Evolutionary conservation across 139 green algal genomes (phyloP).

Genomic region (Chloropicon primus): DNA sequence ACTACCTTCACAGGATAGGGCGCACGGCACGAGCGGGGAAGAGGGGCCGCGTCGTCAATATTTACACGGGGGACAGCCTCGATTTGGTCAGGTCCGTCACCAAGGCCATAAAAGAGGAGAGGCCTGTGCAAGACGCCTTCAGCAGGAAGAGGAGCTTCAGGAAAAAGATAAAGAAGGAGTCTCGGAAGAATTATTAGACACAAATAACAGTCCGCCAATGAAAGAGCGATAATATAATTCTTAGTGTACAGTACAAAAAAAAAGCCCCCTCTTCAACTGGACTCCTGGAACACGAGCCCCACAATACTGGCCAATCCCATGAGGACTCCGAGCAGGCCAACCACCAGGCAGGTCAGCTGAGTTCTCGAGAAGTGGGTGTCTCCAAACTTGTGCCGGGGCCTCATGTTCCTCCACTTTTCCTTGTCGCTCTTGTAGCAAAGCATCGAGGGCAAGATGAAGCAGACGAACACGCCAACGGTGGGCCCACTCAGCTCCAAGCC

Average conservation of each 20-base stretch:
- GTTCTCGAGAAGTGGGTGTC: not conserved
- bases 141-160: constrained; percentile 80
- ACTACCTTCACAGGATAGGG: constrained; percentile 81
- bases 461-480: not conserved
- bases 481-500: not conserved
- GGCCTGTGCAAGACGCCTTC: constrained; percentile 77
- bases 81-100: constrained; percentile 46
- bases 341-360: not conserved
- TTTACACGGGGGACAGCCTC: constrained; percentile 38
- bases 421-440: not conserved
- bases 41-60: constrained; percentile 61
- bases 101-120: constrained; percentile 31
- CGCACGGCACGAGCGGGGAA: constrained; percentile 44
- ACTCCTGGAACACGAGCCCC: not conserved
- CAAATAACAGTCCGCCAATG: no score
- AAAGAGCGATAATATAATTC: no score
- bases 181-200: no score
- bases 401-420: not conserved
- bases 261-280: no score
- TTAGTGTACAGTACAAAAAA: not conserved
- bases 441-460: not conserved
- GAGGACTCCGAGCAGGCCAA: not conserved
- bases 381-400: not conserved
- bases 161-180: constrained; percentile 60
- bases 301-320: not conserved